Conservation (phyloP, 164 flowering plant genomes). For the Piper longum region DNA sequence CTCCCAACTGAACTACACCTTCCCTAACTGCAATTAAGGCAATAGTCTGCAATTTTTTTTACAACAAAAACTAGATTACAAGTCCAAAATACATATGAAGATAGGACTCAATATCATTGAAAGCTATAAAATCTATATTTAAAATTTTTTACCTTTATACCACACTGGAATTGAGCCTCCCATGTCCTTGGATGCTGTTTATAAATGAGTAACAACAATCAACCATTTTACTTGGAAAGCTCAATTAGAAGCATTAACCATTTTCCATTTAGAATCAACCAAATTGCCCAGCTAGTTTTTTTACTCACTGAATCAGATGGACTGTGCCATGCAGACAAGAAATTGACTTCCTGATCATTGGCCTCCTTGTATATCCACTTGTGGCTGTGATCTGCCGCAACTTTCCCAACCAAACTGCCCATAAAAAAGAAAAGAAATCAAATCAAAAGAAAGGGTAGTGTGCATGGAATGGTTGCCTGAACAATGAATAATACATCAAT, state of each 20-base stretch:
- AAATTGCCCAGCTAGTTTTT: background rate
- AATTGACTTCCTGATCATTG: conserved; percentile 76
- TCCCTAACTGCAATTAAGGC: conserved; percentile 92
- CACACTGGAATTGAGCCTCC: conserved; percentile 96
- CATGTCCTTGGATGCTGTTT: conserved; percentile 91
- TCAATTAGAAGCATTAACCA: background rate
- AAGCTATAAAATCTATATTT: no score
- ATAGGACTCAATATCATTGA: no score
- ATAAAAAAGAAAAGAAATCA: background rate
- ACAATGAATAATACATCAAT: no score
- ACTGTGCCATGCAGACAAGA: conserved; percentile 89
- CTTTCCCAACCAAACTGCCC: conserved; percentile 84
- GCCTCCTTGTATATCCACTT: conserved; percentile 85
- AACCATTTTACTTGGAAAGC: background rate
- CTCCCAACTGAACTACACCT: conserved; percentile 90
- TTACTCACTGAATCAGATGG: conserved; percentile 67
- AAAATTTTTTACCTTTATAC: conserved; percentile 53
- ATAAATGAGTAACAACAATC: background rate
- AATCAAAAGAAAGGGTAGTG: background rate
- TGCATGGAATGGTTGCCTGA: no score
- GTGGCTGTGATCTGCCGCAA: conserved; percentile 90
- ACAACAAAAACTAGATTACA: background rate
- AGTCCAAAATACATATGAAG: background rate
- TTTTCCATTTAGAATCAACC: background rate
- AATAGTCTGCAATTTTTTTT: conserved; percentile 52